These are phyloP conservation scores for Podila epicladia DNA, from an alignment of 192 early-diverging fungal species.

Conservation along the genomic window DNA sequence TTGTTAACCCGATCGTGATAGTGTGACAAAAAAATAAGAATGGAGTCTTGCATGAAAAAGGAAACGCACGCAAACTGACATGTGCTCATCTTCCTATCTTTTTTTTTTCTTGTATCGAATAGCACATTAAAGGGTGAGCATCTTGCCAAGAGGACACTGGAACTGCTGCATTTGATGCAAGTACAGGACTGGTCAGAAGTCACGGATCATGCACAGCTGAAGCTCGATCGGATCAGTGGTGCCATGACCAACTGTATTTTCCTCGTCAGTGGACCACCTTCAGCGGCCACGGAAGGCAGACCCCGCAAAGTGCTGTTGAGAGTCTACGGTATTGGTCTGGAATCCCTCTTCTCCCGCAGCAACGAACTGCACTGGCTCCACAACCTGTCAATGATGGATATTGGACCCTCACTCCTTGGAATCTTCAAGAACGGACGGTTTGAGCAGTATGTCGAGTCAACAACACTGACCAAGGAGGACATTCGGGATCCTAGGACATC, in stretches of 20 bases:
- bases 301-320: slow-evolving; percentile 67
- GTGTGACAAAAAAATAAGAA: background rate
- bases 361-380: slow-evolving; percentile 84
- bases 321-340: slow-evolving; percentile 85
- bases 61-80: background rate
- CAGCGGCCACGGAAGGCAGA: background rate
- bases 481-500: slow-evolving; percentile 72
- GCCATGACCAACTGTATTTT: slow-evolving; percentile 54
- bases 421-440: slow-evolving; percentile 88
- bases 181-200: slow-evolving; percentile 48
- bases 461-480: slow-evolving; percentile 74
- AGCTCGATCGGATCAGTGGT: slow-evolving; percentile 43
- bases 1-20: background rate
- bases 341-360: slow-evolving; percentile 79
- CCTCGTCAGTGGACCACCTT: slow-evolving; percentile 11
- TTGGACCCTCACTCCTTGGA: slow-evolving; percentile 80
- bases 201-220: slow-evolving; percentile 20
- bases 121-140: slow-evolving; percentile 36
- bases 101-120: background rate
- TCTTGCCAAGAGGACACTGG: slow-evolving; percentile 19
- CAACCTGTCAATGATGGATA: slow-evolving; percentile 71
- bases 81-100: background rate
- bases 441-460: slow-evolving; percentile 84
- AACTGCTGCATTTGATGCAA: slow-evolving; percentile 37
- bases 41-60: background rate